Evolutionary conservation across 768 basidiomycete genomes (phyloP).

Genomic region (Dentipellis sp.): DNA sequence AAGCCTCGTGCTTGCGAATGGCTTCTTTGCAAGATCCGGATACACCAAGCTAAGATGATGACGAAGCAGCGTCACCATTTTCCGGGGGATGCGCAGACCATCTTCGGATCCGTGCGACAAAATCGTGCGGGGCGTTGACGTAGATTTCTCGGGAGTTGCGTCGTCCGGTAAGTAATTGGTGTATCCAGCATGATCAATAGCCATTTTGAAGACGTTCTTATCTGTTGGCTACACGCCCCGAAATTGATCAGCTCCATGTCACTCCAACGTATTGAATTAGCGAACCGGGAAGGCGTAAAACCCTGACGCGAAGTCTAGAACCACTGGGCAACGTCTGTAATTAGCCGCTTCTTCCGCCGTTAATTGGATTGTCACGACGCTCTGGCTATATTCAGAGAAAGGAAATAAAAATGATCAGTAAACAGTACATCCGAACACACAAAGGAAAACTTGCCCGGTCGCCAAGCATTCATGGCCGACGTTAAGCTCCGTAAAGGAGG

Average conservation of each 20-base stretch:
- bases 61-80: slow-evolving; percentile 41
- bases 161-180: slow-evolving; percentile 28
- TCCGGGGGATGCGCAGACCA: slow-evolving; percentile 60
- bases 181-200: slow-evolving; percentile 68
- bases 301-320: slow-evolving; percentile 63
- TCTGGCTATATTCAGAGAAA: slow-evolving; percentile 44
- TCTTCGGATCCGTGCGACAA: slow-evolving; percentile 38
- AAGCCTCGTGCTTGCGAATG: slow-evolving; percentile 64
- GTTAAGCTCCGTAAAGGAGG: slow-evolving; percentile 53
- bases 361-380: slow-evolving; percentile 71
- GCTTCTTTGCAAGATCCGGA: slow-evolving; percentile 68
- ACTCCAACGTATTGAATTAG: not conserved
- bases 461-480: slow-evolving; percentile 51
- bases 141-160: slow-evolving; percentile 16
- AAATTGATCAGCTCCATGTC: not conserved
- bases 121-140: slow-evolving; percentile 76
- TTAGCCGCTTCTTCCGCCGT: slow-evolving; percentile 51
- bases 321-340: slow-evolving; percentile 58
- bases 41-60: slow-evolving; percentile 47
- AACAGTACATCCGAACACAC: not conserved
- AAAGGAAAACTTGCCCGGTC: slow-evolving; percentile 53
- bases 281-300: slow-evolving; percentile 82
- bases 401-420: not conserved
- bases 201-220: slow-evolving; percentile 66
- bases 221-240: slow-evolving; percentile 45